Percentiles rank a stretch among this genome's conserved stretches.
phyloP scores from a whole-genome alignment of 345 rosid genomes.

The Carallia pectinifolia region DNA sequence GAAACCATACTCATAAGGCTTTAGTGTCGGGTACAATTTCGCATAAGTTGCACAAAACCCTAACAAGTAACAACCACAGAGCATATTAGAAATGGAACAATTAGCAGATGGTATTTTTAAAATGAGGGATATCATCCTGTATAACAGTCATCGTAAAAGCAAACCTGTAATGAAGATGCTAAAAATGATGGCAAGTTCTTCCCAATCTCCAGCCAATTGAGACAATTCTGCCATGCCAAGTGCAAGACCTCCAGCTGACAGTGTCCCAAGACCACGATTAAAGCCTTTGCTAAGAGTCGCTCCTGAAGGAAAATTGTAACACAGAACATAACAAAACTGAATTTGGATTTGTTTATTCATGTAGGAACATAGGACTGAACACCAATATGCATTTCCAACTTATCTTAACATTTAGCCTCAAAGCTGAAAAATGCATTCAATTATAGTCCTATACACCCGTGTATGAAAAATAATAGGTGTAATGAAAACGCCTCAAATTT shows the following conservation, averaged over 20 bases:
- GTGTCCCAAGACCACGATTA: constrained; percentile 81
- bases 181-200: constrained; percentile 57
- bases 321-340: not conserved
- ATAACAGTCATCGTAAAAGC: constrained; percentile 7
- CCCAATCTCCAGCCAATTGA: constrained; percentile 61
- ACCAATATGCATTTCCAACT: no score
- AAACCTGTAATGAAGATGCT: constrained; percentile 75
- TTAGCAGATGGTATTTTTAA: not conserved
- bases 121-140: not conserved
- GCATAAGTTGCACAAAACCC: constrained; percentile 70
- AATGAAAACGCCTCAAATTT: not conserved
- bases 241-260: constrained; percentile 95
- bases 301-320: constrained; percentile 38
- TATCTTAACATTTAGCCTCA: no score
- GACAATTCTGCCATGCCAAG: constrained; percentile 81
- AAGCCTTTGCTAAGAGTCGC: constrained; percentile 95
- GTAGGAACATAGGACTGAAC: no score
- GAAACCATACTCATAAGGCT: constrained; percentile 90
- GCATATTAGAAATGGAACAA: constrained; percentile 17
- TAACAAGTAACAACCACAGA: constrained; percentile 52
- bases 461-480: not conserved
- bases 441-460: not conserved
- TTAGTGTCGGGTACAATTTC: constrained; percentile 76
- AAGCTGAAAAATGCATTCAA: no score
- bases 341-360: not conserved